Evolutionary conservation across 371 early-diverging fungal species (phyloP).

Genomic region (Cokeromyces recurvatus): DNA sequence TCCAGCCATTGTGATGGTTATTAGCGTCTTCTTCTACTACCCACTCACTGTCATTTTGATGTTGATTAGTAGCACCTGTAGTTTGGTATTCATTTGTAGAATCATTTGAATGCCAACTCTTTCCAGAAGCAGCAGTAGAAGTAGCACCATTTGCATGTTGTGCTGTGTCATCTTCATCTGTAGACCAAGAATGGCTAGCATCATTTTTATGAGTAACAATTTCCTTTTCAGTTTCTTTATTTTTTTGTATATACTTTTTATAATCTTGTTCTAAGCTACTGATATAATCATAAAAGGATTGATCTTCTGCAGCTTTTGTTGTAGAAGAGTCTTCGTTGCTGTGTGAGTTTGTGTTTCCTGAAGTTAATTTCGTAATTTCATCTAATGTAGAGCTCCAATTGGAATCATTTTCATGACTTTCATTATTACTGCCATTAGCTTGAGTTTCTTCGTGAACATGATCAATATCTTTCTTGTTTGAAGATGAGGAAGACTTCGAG

Average conservation of each 20-base stretch:
- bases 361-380: constrained; percentile 9
- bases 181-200: constrained; percentile 8
- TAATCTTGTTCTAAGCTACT: constrained; percentile 27
- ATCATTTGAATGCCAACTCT: constrained; percentile 8
- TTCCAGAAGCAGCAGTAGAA: not conserved
- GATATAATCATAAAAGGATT: constrained; percentile 9
- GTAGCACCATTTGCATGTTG: not conserved
- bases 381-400: constrained; percentile 14
- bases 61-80: not conserved
- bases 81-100: constrained; percentile 21
- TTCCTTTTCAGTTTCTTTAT: constrained; percentile 25
- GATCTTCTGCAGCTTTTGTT: not conserved
- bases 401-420: constrained; percentile 5
- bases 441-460: constrained; percentile 10
- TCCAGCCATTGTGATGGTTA: constrained; percentile 17
- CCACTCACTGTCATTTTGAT: constrained; percentile 20
- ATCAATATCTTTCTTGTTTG: constrained; percentile 6
- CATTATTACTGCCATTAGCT: not conserved
- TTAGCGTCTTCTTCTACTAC: constrained; percentile 13
- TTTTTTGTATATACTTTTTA: constrained; percentile 22
- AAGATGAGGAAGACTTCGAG: not conserved
- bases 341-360: not conserved
- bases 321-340: constrained; percentile 1
- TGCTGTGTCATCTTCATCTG: constrained; percentile 13
- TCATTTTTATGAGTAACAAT: constrained; percentile 35